These are phyloP conservation scores for Rhizopogon roseolus DNA, from an alignment of 768 basidiomycete species.

Conservation along the genomic window DNA sequence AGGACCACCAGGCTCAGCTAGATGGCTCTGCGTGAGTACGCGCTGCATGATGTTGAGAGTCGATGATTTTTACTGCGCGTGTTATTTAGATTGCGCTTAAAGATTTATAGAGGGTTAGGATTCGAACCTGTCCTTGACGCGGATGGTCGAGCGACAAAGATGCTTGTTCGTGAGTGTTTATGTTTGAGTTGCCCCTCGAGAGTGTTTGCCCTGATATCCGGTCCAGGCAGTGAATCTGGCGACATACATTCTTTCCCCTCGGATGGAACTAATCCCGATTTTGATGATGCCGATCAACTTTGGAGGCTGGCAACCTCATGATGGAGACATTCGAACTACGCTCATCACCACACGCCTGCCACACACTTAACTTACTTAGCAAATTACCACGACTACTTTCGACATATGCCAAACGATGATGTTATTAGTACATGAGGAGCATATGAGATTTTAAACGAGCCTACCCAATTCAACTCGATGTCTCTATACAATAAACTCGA, in stretches of 20 bases:
- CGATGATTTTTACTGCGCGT: neutral
- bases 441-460: too few relatives aligned
- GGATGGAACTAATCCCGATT: constrained; percentile 21
- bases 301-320: constrained; percentile 34
- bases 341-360: neutral
- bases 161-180: constrained; percentile 60
- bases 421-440: too few relatives aligned
- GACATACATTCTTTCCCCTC: constrained; percentile 33
- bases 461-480: too few relatives aligned
- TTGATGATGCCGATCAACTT: constrained; percentile 23
- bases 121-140: constrained; percentile 62
- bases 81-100: constrained; percentile 52
- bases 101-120: constrained; percentile 66
- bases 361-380: too few relatives aligned
- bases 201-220: neutral
- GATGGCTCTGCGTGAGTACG: constrained; percentile 60
- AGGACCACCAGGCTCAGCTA: constrained; percentile 65
- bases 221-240: constrained; percentile 40
- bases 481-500: too few relatives aligned
- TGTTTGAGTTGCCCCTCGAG: neutral
- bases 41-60: neutral
- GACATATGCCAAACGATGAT: too few relatives aligned
- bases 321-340: neutral
- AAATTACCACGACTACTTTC: too few relatives aligned
- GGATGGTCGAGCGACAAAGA: constrained; percentile 45